Conservation (phyloP, 208 protist genomes). For the Hexamita inflata region DNA sequence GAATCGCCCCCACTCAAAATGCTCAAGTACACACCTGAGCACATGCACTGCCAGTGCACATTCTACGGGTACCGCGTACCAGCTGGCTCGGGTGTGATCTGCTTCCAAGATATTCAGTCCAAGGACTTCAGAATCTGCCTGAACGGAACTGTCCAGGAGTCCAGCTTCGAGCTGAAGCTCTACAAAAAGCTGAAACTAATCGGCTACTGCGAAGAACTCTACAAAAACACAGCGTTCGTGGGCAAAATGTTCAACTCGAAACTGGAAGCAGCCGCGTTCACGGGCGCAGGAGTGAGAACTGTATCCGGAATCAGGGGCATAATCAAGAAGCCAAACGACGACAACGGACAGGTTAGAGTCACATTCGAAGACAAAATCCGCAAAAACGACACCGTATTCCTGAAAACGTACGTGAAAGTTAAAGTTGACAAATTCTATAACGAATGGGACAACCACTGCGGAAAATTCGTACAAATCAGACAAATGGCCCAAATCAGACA, state of each 20-base stretch:
- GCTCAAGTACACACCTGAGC: conserved; percentile 96
- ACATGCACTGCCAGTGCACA: conserved; percentile 89
- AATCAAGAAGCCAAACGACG: conserved; percentile 79
- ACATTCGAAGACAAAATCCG: conserved; percentile 98
- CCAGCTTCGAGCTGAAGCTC: conserved; percentile 68
- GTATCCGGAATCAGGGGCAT: conserved; percentile 91
- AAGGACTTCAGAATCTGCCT: conserved; percentile 66
- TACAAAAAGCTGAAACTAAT: conserved; percentile 98
- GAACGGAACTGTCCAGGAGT: conserved; percentile 74
- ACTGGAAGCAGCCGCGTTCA: conserved; percentile 77
- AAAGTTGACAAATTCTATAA: conserved; percentile 79
- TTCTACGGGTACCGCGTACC: conserved; percentile 89
- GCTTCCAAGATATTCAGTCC: conserved; percentile 35
- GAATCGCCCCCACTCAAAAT: conserved; percentile 59
- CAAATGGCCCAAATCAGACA: too few relatives aligned
- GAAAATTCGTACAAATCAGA: too few relatives aligned
- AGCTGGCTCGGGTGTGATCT: conserved; percentile 63
- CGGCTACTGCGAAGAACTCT: conserved; percentile 77
- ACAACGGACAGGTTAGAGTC: conserved; percentile 72
- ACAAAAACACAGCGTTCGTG: conserved; percentile 94
- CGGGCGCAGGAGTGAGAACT: conserved; percentile 85
- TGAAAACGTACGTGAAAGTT: conserved; percentile 87
- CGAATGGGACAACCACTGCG: conserved; percentile 39
- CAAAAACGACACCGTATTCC: conserved; percentile 89
- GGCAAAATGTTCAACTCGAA: conserved; percentile 63